Evolutionary conservation across 305 asterid species (phyloP).

Genomic region (Fraxinus sp.): DNA sequence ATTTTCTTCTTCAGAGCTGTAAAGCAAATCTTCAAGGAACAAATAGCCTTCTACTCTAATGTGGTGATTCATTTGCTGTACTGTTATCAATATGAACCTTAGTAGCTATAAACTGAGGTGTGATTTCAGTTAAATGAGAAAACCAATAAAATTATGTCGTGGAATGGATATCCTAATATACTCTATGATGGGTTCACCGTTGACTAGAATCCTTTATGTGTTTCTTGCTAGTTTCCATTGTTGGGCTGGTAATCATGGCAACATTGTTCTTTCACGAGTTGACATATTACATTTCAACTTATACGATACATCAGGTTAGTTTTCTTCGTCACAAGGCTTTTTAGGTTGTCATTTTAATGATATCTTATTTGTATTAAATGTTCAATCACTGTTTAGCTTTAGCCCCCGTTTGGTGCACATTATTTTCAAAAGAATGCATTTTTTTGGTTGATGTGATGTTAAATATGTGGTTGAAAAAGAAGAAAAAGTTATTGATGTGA

Average conservation of each 20-base stretch:
- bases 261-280: constrained; percentile 87
- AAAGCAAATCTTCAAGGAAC: neutral
- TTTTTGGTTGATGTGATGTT: too few species aligned
- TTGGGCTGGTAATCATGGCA: constrained; percentile 87
- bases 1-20: constrained; percentile 7
- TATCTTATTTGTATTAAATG: neutral
- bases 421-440: too few species aligned
- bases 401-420: too few species aligned
- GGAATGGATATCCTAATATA: constrained; percentile 19
- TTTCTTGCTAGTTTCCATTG: constrained; percentile 58
- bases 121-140: constrained; percentile 2
- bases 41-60: neutral
- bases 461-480: too few species aligned
- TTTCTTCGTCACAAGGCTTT: constrained; percentile 16
- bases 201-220: constrained; percentile 28
- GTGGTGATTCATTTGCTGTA: constrained; percentile 11
- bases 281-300: constrained; percentile 76
- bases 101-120: neutral
- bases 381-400: constrained; percentile 12
- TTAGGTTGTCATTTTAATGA: neutral
- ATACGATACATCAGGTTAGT: constrained; percentile 82
- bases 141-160: constrained; percentile 8
- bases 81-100: neutral
- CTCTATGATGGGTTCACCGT: constrained; percentile 19
- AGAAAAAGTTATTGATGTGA: too few species aligned